Percentiles rank a stretch among this genome's conserved stretches.
Conservation (phyloP, 805 yeast species). For the Pichia cabralensis region DNA sequence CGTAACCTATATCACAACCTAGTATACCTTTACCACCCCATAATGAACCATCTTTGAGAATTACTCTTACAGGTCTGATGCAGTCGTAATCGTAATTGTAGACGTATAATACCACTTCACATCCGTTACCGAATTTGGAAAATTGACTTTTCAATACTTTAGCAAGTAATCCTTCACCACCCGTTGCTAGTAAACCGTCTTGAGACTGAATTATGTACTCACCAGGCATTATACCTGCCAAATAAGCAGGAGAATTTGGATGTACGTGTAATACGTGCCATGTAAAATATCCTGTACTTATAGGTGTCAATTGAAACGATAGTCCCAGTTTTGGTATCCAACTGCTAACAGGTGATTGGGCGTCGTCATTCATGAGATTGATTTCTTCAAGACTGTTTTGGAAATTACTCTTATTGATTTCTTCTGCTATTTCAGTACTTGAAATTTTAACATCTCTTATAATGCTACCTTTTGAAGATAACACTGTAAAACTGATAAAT, state of each 20-base stretch:
- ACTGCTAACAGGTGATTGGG: background rate
- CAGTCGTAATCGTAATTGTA: conserved; percentile 84
- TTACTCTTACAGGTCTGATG: conserved; percentile 61
- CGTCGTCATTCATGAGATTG: conserved; percentile 10
- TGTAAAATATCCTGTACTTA: conserved; percentile 67
- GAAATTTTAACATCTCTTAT: conserved; percentile 32
- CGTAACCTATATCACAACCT: conserved; percentile 95
- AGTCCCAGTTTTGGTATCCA: conserved; percentile 41
- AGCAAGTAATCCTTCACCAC: conserved; percentile 76
- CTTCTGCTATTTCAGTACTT: conserved; percentile 15
- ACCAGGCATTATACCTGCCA: conserved; percentile 74
- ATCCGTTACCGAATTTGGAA: conserved; percentile 14
- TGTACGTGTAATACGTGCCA: conserved; percentile 78
- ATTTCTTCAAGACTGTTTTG: conserved; percentile 25
- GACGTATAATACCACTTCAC: conserved; percentile 46
- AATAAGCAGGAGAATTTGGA: conserved; percentile 70
- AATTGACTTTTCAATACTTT: conserved; percentile 52
- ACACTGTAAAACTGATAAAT: conserved; percentile 51
- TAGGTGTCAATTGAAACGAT: conserved; percentile 66
- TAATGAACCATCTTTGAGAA: conserved; percentile 56
- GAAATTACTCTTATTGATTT: background rate
- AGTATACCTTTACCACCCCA: conserved; percentile 83
- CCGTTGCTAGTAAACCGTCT: conserved; percentile 75
- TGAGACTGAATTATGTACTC: conserved; percentile 86
- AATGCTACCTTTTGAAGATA: conserved; percentile 83